These are phyloP conservation scores for Juglanconis juglandina DNA, from an alignment of 2,329 filamentous ascomycete genomes.

Conservation along the genomic window DNA sequence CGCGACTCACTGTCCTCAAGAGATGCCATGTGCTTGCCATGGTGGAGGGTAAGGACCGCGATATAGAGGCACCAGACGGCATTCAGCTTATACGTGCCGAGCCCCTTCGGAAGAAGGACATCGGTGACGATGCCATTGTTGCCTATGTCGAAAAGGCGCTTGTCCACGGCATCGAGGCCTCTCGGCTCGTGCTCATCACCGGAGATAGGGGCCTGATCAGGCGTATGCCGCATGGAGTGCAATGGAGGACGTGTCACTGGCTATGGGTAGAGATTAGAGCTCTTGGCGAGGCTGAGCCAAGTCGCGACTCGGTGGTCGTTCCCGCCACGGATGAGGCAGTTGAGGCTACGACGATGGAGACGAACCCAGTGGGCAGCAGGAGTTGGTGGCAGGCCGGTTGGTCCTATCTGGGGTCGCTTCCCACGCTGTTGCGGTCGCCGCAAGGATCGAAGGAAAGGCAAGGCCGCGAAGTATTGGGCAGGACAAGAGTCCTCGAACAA, in stretches of 20 bases:
- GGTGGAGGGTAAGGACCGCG: not conserved
- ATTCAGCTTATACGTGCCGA: not conserved
- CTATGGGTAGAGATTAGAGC: not conserved
- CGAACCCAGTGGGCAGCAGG: too few species aligned
- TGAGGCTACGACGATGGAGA: too few species aligned
- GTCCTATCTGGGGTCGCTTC: too few species aligned
- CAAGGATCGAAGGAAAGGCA: too few species aligned
- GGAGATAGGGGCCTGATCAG: not conserved
- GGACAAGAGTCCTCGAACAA: too few species aligned
- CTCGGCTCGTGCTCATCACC: not conserved
- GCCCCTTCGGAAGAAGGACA: not conserved
- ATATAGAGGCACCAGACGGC: not conserved
- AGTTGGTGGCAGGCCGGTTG: too few species aligned
- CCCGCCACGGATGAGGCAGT: too few species aligned
- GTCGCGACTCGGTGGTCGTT: too few species aligned
- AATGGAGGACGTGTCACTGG: not conserved
- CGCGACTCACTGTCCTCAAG: not conserved
- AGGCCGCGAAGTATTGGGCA: too few species aligned
- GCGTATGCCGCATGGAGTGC: not conserved
- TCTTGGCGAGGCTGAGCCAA: too few species aligned
- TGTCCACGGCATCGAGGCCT: not conserved
- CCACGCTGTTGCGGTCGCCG: too few species aligned
- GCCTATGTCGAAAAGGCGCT: not conserved
- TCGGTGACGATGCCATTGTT: slow-evolving; percentile 1
- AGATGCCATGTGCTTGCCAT: not conserved